Base-by-base conservation (phyloP, 2,329 filamentous ascomycete genomes). In the Aulographum hederae region DNA sequence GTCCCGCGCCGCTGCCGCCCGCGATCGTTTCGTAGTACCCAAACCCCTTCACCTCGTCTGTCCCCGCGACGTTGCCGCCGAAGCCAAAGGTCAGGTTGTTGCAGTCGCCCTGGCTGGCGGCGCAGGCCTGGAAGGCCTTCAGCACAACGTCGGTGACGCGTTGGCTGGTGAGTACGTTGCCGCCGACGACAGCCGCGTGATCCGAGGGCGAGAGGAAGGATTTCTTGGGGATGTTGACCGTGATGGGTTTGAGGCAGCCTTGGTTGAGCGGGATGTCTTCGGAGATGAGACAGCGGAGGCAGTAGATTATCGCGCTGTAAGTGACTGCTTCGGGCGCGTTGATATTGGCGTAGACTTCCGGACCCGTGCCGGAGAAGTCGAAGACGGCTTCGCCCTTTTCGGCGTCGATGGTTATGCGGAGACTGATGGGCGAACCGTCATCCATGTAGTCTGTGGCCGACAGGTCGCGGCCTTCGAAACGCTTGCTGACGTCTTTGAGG, bases 1-100 rank as follows among this genome's bases (percentile, higher is more conserved):
- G 66, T 0, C 78, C 78, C 0, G 79, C 80, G 18, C 79, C 79
- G 25, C 66, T 71, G 1, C 80, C 80, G 25, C 80, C 79, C 0
- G 76, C 74, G 39, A 89, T 84, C 4, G 79, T 86, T 52, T 89
- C 80, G 50, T 86, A 86, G 58, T 86, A 89, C 6, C 80, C 80
- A 46, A 89, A 89, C 0, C 80, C 80, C 21, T 71, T 70, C n/a
- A 70, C 61, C n/a, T 65, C 62, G 33, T 67, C 62, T 30, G 66
- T 57, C 3, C 63, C 61, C 0, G 62, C 54, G 18, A 65, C 51
- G 37, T 77, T 73, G 27, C 78, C 78, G 33, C 78, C 77, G 43
- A 80, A 81, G 38, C 78, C 80, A 45, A 89, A 89, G 0, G 80
- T 86, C 4, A 89, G 63, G 49, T 86, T 86, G 53, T 89, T 89